phyloP scores from a whole-genome alignment of 78 protist species.

The Cavenderia fasciculata region DNA sequence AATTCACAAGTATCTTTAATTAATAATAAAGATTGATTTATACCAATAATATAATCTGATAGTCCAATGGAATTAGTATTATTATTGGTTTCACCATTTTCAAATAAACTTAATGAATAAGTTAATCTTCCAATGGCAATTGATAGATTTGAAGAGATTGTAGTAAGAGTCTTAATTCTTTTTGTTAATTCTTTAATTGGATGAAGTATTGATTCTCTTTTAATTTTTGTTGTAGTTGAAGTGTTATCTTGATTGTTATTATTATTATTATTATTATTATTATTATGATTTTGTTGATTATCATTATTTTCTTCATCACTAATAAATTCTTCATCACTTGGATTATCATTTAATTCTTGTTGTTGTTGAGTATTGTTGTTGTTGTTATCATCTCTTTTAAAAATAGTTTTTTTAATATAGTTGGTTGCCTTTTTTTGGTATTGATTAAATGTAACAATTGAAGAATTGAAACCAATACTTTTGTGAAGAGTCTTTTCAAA shows the following conservation, averaged over 20 bases:
- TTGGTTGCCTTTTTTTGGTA: background rate
- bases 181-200: conserved; percentile 25
- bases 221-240: background rate
- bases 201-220: conserved; percentile 6
- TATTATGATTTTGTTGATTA: background rate
- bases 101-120: background rate
- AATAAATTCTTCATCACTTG: no score
- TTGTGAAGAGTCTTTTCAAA: background rate
- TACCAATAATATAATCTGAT: background rate
- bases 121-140: conserved; percentile 53
- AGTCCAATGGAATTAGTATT: background rate
- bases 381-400: background rate
- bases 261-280: background rate
- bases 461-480: background rate
- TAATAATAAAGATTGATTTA: background rate
- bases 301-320: background rate
- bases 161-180: conserved; percentile 6
- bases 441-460: background rate
- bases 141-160: background rate
- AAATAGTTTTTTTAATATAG: background rate
- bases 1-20: background rate
- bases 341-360: background rate
- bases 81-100: background rate
- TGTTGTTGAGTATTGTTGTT: background rate
- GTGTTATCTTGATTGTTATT: background rate